phyloP scores from a whole-genome alignment of 805 yeast species.

The Candida railenensis region DNA sequence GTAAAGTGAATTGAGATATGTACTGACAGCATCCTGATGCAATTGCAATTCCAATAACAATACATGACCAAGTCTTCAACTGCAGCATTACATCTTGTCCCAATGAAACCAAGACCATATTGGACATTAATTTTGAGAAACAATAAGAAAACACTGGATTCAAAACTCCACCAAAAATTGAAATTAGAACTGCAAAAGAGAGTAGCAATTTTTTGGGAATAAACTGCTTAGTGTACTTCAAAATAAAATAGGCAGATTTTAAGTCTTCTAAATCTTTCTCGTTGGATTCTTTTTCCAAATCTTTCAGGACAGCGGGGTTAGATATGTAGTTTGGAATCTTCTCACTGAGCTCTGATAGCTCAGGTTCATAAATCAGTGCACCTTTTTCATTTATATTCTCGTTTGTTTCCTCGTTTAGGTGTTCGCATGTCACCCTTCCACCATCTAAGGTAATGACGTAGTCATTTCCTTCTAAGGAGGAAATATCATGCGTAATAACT shows the following conservation, averaged over 20 bases:
- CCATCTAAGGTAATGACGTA: conserved; percentile 55
- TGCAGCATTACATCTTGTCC: conserved; percentile 29
- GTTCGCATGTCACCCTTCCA: conserved; percentile 46
- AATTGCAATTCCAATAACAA: conserved; percentile 61
- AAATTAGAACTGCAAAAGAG: conserved; percentile 49
- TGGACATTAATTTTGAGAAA: conserved; percentile 66
- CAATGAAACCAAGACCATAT: conserved; percentile 51
- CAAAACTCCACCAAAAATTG: conserved; percentile 58
- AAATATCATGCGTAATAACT: conserved; percentile 74
- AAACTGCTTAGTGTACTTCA: conserved; percentile 21
- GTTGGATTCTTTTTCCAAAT: conserved; percentile 13
- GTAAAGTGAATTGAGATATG: conserved; percentile 48
- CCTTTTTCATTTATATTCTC: too few species aligned
- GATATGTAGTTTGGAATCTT: conserved; percentile 9
- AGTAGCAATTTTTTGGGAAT: conserved; percentile 19
- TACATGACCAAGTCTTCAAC: conserved; percentile 60
- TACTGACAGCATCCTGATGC: conserved; percentile 61
- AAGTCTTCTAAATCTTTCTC: conserved; percentile 13
- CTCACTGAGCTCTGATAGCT: not conserved
- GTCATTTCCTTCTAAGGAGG: conserved; percentile 57
- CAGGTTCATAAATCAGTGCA: too few species aligned
- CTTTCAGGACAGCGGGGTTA: conserved; percentile 22
- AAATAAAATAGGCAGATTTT: conserved; percentile 21
- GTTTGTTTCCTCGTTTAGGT: conserved; percentile 8
- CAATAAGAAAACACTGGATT: conserved; percentile 80